Evolutionary conservation across 257 asterid species (phyloP).

Genomic region (Jacaranda copaia): DNA sequence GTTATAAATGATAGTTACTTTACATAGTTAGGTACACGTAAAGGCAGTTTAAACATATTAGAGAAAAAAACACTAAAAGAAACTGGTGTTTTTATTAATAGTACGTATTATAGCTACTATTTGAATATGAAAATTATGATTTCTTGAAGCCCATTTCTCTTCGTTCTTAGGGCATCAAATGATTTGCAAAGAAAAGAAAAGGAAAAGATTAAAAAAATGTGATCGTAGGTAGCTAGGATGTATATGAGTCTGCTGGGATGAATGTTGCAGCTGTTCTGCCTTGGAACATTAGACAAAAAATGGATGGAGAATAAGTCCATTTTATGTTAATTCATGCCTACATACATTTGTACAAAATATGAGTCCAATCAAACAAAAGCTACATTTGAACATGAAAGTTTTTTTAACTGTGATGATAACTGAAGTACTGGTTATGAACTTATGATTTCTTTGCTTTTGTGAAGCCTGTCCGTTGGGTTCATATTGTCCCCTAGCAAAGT

Average conservation of each 20-base stretch:
- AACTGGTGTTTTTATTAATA: no score
- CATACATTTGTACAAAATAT: not conserved
- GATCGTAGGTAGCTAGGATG: no score
- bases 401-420: slow-evolving; percentile 26
- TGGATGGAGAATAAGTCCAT: no score
- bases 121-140: not conserved
- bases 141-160: not conserved
- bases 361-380: not conserved
- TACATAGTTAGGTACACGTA: no score
- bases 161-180: not conserved
- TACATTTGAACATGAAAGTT: slow-evolving; percentile 13
- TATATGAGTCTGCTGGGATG: no score
- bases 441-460: slow-evolving; percentile 37
- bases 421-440: slow-evolving; percentile 5
- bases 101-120: no score
- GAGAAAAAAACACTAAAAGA: no score
- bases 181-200: not conserved
- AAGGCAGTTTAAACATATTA: no score
- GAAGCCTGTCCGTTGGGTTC: slow-evolving; percentile 96
- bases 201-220: no score
- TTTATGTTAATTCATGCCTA: not conserved
- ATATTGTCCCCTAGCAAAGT: slow-evolving; percentile 77
- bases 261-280: not conserved
- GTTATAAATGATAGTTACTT: no score
- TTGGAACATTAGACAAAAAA: not conserved